Evolutionary conservation across 1,284 basidiomycete species (phyloP), one percentile per base, ranked within the genome.

Genomic region (Trametes sp.): DNA sequence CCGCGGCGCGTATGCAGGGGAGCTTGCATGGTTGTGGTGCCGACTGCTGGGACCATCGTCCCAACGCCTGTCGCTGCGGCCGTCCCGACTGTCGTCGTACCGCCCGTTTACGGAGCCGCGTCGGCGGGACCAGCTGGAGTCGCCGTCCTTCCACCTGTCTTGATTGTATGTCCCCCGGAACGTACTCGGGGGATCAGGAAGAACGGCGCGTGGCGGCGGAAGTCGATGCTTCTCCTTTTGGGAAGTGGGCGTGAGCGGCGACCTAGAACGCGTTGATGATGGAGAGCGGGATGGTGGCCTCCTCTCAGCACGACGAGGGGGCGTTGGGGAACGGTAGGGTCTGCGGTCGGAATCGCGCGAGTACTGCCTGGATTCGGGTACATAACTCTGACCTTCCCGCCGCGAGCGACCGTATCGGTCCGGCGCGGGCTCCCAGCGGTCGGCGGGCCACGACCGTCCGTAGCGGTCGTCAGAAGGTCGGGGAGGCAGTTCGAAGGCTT

Each of bases 181-280:
- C 14, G 63, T 57, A 26, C 21, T 65, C 33, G 45, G 68, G 33
- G 49, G 66, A 31, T 51, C 66, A 10, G 71, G 63, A 14, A 68
- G 60, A 7, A 66, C 63, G 5, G 68, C 57, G 11, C 70, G 66
- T 1, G 72, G 71, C 6, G 72, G 69, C 9, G 75, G 75, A 2
- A 76, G 59, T 42, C 75, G 62, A 54, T 76, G 75, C 59, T 73
- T 74, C 66, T 73, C 73, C 61, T 69, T 72, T 9, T 65, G 65
- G 31, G 68, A 63, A 21, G 61, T 66, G 16, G 72, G 72, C 1
- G 74, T 73, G 1, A 62, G 50, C 3, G 75, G 73, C 6, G 70
- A 70, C 4, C 66, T 61, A 16, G 75, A 74, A n/a, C 72, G 70
- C n/a, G 68, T 63, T 6, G 72, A 69, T 2, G 71, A 73, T 2